Base-by-base conservation (phyloP, 352 stramenopile genomes). In the Hyaloperonospora brassicae region DNA sequence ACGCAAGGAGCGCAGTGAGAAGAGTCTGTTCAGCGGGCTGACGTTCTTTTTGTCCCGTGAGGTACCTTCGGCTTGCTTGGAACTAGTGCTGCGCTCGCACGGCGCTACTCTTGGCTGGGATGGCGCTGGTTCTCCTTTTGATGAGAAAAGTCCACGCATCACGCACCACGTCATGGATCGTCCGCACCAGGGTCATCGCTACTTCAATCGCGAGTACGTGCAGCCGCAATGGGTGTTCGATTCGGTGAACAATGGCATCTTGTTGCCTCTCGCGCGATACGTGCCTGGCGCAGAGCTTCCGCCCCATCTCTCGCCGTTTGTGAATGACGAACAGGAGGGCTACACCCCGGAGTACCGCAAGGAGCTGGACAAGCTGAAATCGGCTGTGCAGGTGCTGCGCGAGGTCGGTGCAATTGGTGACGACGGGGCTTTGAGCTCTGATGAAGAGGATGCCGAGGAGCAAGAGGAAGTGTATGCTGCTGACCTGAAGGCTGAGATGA, bases 151-250 rank as follows among this genome's bases (percentile, higher is more conserved):
- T 68, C 54, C 86, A 27, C 78, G 76, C 35, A 98, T 99, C 60
- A 99, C 97, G 39, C 97, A 99, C 78, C 92, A 98, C 68, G 67
- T 99, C 48, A 89, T 97, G 62, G 96, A 98, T 66, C 86, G 95
- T 22, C 90, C 89, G 10, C 91, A 96, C 50, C 85, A 97, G 31
- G 85, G 86, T 12, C 73, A 93, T 52, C 83, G 71, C 3, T 91
- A 93, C 70, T 91, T 91, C 40, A 90, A 81, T 61, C 82, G 95
- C 62, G 97, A 99, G 72, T 98, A 97, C 61, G 82, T 99, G 41
- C 97, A 99, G 78, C 97, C 97, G 34, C 97, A 99, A 71, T 99
- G 97, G 97, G 79, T 99, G 23, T 95, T 99, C 48, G 97, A 99
- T 79, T 95, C 81, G 27, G 80, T 98, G 27, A 99, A 99, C 76